A percentile compares a stretch with the other conserved stretches of the same genome.
These are phyloP conservation scores for Sicyos edulis DNA, from an alignment of 306 rosid species.

Conservation along the genomic window DNA sequence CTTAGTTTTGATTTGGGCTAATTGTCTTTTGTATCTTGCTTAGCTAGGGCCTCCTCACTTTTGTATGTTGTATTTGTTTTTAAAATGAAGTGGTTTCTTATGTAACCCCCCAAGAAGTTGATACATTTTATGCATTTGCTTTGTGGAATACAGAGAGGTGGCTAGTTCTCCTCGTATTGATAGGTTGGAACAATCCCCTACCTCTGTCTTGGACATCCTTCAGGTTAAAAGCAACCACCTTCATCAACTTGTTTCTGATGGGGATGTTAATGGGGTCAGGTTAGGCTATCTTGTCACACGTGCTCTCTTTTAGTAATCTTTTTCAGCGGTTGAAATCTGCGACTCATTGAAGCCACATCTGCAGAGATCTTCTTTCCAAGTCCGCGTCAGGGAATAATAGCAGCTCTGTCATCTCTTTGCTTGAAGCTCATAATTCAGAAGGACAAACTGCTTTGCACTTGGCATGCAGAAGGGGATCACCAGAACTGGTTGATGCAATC, in stretches of 20 bases:
- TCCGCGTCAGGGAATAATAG: conserved; percentile 61
- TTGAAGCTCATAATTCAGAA: conserved; percentile 82
- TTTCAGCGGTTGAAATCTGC: not conserved
- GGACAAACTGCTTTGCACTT: conserved; percentile 97
- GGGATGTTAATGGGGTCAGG: conserved; percentile 84
- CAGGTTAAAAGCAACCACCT: conserved; percentile 57
- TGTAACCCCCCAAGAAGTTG: not conserved
- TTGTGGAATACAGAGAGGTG: conserved; percentile 50
- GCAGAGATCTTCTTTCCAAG: conserved; percentile 75
- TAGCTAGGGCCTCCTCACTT: conserved; percentile 14
- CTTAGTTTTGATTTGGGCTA: not conserved
- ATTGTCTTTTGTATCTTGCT: not conserved
- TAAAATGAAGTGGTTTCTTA: not conserved
- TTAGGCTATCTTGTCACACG: conserved; percentile 26
- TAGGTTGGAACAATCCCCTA: conserved; percentile 40
- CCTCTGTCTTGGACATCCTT: conserved; percentile 52
- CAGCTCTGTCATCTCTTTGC: conserved; percentile 47
- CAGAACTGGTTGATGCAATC: conserved; percentile 84
- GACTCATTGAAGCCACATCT: conserved; percentile 24
- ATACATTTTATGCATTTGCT: conserved; percentile 18
- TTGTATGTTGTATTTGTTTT: not conserved
- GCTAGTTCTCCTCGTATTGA: conserved; percentile 50
- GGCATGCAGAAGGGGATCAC: conserved; percentile 94
- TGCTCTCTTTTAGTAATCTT: not conserved
- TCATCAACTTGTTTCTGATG: conserved; percentile 88